These are phyloP conservation scores for Cutaneotrichosporon sp. DNA, from an alignment of 1,284 basidiomycete genomes.

Conservation along the genomic window DNA sequence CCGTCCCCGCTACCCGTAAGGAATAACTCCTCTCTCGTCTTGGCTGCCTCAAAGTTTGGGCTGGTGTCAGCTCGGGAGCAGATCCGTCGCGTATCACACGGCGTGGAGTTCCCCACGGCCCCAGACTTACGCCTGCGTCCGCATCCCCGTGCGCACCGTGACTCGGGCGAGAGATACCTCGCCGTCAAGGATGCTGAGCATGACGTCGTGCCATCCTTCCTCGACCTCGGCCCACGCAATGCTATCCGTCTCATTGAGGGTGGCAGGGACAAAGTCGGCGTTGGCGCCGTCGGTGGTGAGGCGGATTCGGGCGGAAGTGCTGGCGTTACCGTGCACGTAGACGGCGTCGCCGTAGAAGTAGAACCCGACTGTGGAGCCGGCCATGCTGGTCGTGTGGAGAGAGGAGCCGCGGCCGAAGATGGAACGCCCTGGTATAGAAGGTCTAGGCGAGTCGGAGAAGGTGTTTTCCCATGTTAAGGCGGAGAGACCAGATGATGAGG, in stretches of 20 bases:
- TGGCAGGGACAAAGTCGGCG: not conserved
- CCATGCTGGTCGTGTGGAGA: not conserved
- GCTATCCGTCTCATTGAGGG: not conserved
- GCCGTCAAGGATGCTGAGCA: not conserved
- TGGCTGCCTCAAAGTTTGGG: not conserved
- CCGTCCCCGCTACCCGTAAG: not conserved
- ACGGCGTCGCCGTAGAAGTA: conserved; percentile 12
- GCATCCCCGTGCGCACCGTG: not conserved
- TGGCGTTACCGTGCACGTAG: conserved; percentile 1
- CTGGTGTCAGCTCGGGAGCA: not conserved
- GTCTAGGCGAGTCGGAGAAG: not conserved
- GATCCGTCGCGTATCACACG: not conserved
- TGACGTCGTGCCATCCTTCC: conserved; percentile 6
- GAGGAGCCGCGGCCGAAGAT: conserved; percentile 10
- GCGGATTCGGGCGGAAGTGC: not conserved
- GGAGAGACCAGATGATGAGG: not conserved
- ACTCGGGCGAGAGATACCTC: not conserved
- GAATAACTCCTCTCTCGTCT: not conserved
- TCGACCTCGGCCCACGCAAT: conserved; percentile 1
- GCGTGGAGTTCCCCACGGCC: not conserved
- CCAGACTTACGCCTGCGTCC: conserved; percentile 3
- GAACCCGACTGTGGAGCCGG: not conserved
- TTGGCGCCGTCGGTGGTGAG: conserved; percentile 15
- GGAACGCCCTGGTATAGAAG: not conserved
- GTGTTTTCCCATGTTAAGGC: not conserved